A percentile compares a stretch with the other conserved stretches of the same genome.
Conservation (phyloP, 805 yeast genomes). For the Vanderwaltozyma verrucispora region DNA sequence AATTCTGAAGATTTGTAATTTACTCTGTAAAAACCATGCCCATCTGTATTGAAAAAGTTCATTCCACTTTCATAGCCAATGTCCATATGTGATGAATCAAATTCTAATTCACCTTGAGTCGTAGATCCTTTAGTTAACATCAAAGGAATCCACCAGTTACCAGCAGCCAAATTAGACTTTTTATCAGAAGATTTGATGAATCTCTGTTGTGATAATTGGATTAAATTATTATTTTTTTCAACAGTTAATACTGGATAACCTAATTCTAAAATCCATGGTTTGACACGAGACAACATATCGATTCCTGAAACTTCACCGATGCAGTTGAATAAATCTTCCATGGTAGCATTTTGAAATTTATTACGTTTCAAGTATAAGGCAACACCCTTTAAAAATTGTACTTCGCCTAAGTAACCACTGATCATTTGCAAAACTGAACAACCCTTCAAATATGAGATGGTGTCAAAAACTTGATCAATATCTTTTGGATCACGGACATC, state of each 20-base stretch:
- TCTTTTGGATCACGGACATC: constrained; percentile 71
- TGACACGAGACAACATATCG: constrained; percentile 35
- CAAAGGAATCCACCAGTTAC: constrained; percentile 49
- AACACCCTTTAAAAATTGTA: constrained; percentile 61
- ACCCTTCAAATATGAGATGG: constrained; percentile 73
- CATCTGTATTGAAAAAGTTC: constrained; percentile 40
- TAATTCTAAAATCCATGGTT: constrained; percentile 59
- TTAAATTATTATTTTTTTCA: constrained; percentile 14
- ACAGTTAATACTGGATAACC: constrained; percentile 67
- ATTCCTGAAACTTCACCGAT: constrained; percentile 45
- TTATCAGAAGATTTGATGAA: constrained; percentile 1
- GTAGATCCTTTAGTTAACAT: constrained; percentile 10
- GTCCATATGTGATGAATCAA: background rate
- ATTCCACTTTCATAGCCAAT: constrained; percentile 1
- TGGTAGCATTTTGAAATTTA: constrained; percentile 60
- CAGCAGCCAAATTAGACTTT: background rate
- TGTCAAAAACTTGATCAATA: constrained; percentile 73
- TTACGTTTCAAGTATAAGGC: constrained; percentile 54
- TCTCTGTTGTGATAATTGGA: constrained; percentile 7
- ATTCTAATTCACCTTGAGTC: constrained; percentile 1
- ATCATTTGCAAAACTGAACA: constrained; percentile 72
- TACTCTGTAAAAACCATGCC: constrained; percentile 45
- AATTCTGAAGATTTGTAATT: constrained; percentile 37
- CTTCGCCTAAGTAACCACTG: constrained; percentile 59
- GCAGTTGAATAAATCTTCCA: constrained; percentile 60